Evolutionary conservation across 2,329 filamentous ascomycete species (phyloP).

Genomic region (Xylariaceae sp.): DNA sequence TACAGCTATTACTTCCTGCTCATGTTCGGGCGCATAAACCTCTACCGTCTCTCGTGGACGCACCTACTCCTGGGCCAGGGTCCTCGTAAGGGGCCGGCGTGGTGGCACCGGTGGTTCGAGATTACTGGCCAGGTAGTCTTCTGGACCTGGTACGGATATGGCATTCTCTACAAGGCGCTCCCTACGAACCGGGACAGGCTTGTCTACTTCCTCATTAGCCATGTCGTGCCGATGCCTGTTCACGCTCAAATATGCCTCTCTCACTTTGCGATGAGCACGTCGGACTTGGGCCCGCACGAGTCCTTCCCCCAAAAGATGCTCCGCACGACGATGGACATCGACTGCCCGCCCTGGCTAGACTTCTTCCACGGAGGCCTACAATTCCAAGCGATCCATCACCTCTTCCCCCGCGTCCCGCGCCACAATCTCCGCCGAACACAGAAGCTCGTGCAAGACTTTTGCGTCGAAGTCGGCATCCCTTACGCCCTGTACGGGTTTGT

Average conservation of each 20-base stretch:
- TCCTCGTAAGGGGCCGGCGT: slow-evolving; percentile 68
- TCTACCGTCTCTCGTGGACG: slow-evolving; percentile 76
- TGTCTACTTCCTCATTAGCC: slow-evolving; percentile 71
- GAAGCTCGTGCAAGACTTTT: slow-evolving; percentile 58
- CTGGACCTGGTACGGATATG: slow-evolving; percentile 83
- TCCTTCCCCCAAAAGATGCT: slow-evolving; percentile 89
- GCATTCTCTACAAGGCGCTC: slow-evolving; percentile 67
- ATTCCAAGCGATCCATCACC: slow-evolving; percentile 67
- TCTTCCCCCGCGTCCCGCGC: slow-evolving; percentile 62
- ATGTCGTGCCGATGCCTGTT: slow-evolving; percentile 73
- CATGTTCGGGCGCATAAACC: slow-evolving; percentile 77
- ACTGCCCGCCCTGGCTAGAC: slow-evolving; percentile 66
- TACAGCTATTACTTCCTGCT: slow-evolving; percentile 82
- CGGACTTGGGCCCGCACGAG: slow-evolving; percentile 75
- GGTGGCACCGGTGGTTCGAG: slow-evolving; percentile 82
- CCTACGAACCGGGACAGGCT: slow-evolving; percentile 65
- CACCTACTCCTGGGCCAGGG: slow-evolving; percentile 67
- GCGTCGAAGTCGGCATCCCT: slow-evolving; percentile 72
- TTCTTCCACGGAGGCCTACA: slow-evolving; percentile 68
- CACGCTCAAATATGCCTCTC: slow-evolving; percentile 89
- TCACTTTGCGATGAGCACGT: slow-evolving; percentile 90
- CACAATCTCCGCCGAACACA: slow-evolving; percentile 62
- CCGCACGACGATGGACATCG: slow-evolving; percentile 81
- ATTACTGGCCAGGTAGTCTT: slow-evolving; percentile 71
- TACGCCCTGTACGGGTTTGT: slow-evolving; percentile 84